Evolutionary conservation across 139 green algal species (phyloP), one percentile per base, ranked within the genome.

Genomic region (Auxenochlorella pyrenoidosa): DNA sequence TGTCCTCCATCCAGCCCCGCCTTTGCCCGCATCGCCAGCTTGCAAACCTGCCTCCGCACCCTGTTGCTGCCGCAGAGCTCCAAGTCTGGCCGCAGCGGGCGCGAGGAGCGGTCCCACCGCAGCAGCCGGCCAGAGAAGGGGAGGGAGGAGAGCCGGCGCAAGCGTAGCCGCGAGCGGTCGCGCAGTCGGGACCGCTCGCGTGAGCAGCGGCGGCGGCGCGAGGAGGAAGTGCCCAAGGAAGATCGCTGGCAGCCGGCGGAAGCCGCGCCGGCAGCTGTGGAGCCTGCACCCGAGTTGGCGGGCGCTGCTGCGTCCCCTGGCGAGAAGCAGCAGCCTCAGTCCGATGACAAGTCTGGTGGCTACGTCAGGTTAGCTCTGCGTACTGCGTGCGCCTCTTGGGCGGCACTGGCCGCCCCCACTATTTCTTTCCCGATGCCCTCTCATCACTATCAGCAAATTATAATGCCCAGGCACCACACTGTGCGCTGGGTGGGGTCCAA

Each of bases 301-400:
- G 43, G 26, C 3, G 22, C 38, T 22, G 34, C 5, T 10, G 80
- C 16, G 4, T 30, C 80, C 16, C 54, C 77, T 71, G 51, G 10
- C 8, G 32, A 51, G 77, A 24, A 60, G 63, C 40, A 41, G 40
- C 40, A 85, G 68, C n/a, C 80, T 13, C 80, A 65, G 30, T 43
- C 63, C 44, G 80, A 76, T 60, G 30, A 41, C 43, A 76, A 85
- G 63, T 34, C 60, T 58, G 58, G 58, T 73, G 79, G 72, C 41
- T n/a, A n/a, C n/a, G 41, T 34, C 80, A 85, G 80, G 80, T 85
- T 75, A 77, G 80, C 80, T 54, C 72, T 60, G 68, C 68, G 68
- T 75, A 34, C 38, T 43, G 68, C n/a, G 68, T 60, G 75, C 34
- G 58, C 43, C 30, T 16, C 43, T 15, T 21, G 30, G 32, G 66